Evolutionary conservation across 768 basidiomycete genomes (phyloP), one percentile per base, ranked within the genome.

Genomic region (Kondoa subrosea): DNA sequence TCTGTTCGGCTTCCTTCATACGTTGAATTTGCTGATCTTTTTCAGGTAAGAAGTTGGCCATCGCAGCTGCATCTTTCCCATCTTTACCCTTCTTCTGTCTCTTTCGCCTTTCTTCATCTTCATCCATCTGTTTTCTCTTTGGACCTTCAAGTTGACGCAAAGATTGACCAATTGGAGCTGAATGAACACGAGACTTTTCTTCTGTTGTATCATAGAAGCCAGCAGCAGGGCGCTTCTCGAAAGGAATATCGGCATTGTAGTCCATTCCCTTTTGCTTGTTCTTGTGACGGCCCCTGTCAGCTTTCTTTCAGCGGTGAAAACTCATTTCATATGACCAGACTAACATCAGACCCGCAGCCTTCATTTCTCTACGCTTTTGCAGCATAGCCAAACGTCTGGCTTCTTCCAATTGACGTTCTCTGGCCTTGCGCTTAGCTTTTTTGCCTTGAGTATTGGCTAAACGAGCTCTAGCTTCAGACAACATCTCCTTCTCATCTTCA

Each of bases 401-500:
- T 76, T 99, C 95, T 76, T 99, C 95, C 40, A 99, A 80, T 75
- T 96, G 93, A 68, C 93, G 87, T 75, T 99, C 95, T 58, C 95
- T 84, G 2, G 92, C 95, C 78, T 97, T 99, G 73, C 95, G 87
- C 77, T 99, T 99, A 1, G 95, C 95, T 78, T 99, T 99, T 78
- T 99, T 99, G 34, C 95, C 95, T 77, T 99, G 95, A 0, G 95
- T 99, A 76, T 99, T 99, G 63, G 95, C 95, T 34, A 99, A 82
- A 79, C 95, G 86, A 3, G 95, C 95, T 72, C 95, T 86, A 31
- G 95, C 95, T 77, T 99, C 95, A 0, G 95, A 97, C 74, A 99
- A 79, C 95, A 99, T 97, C 77, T 97, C 95, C 85, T 97, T 97
- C 78, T 97, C 91, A 75, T 97, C 95, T 79, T 99, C 95, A 76